A percentile compares a stretch with the other conserved stretches of the same genome.
Evolutionary conservation across 176 grass and related monocot species (phyloP).

Genomic region (Stipa capillata): DNA sequence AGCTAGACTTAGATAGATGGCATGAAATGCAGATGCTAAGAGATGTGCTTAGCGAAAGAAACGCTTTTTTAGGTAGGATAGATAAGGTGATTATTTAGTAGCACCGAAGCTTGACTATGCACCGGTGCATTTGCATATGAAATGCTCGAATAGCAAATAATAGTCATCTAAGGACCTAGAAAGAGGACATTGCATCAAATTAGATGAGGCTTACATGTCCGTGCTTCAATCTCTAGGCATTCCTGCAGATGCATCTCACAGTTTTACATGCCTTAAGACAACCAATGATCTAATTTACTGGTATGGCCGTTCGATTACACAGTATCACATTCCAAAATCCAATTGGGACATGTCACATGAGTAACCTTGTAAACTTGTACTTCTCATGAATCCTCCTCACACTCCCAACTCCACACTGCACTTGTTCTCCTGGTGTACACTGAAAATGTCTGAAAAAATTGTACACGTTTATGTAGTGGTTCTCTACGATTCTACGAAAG

Average conservation of each 20-base stretch:
- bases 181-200: not conserved
- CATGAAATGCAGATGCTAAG: no score
- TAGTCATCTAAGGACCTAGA: no score
- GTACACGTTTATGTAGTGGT: not conserved
- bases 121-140: no score
- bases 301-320: not conserved
- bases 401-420: not conserved
- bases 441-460: not conserved
- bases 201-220: not conserved
- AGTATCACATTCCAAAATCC: not conserved
- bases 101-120: no score
- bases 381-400: not conserved
- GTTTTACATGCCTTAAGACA: not conserved
- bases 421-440: conserved; percentile 19
- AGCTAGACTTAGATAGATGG: not conserved
- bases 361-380: not conserved
- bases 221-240: not conserved
- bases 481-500: not conserved
- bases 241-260: no score
- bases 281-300: conserved; percentile 12
- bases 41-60: not conserved
- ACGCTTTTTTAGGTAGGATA: not conserved
- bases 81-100: no score
- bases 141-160: no score
- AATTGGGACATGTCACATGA: not conserved